phyloP scores from a whole-genome alignment of 768 basidiomycete genomes.

The Phlebiopsis flavidoalba region DNA sequence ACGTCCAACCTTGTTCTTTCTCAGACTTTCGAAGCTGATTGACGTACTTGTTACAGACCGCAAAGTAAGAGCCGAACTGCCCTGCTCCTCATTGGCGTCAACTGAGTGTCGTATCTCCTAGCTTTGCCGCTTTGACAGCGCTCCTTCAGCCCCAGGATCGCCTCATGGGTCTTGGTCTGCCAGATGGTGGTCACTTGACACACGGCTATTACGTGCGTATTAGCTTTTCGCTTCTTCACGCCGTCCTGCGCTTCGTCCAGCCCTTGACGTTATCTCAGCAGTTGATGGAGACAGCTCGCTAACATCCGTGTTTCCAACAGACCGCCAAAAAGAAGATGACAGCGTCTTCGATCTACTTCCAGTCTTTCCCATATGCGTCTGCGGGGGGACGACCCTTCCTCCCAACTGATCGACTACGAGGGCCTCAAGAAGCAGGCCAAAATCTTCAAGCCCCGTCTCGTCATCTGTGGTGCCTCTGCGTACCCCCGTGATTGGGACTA shows the following conservation, averaged over 20 bases:
- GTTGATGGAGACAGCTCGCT: neutral
- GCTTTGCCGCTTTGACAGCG: constrained; percentile 95
- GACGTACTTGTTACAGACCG: constrained; percentile 46
- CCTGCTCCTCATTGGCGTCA: neutral
- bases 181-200: constrained; percentile 95
- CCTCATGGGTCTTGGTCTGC: constrained; percentile 97
- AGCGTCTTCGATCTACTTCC: constrained; percentile 99
- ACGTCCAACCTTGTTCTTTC: constrained; percentile 27
- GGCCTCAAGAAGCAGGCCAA: constrained; percentile 79
- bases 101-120: constrained; percentile 26
- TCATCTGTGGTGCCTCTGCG: constrained; percentile 98
- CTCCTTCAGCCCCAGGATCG: constrained; percentile 96
- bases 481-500: constrained; percentile 99
- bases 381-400: constrained; percentile 67
- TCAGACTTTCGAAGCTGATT: neutral
- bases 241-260: neutral
- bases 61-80: constrained; percentile 63
- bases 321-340: constrained; percentile 99
- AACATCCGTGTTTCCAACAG: constrained; percentile 30
- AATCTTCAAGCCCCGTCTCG: constrained; percentile 90
- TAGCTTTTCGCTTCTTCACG: neutral
- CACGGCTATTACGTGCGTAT: constrained; percentile 89
- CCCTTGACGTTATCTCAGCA: neutral
- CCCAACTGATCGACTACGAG: constrained; percentile 87
- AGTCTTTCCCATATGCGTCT: constrained; percentile 93